Conservation (phyloP, 2,329 filamentous ascomycete genomes). For the Colletotrichum musicola region DNA sequence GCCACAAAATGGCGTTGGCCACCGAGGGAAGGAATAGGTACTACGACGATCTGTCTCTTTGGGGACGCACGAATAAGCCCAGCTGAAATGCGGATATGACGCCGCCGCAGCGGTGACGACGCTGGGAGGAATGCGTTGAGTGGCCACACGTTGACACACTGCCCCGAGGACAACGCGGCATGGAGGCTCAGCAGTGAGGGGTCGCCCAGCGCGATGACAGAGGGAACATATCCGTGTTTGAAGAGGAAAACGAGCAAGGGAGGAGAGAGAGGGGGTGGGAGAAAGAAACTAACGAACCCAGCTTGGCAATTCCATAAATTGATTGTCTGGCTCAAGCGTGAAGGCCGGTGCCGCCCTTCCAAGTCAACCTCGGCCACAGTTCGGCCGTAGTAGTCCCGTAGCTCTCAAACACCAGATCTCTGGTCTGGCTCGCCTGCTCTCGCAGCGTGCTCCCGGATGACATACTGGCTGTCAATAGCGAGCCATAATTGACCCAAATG, state of each 20-base stretch:
- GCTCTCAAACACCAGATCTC: conserved; percentile 9
- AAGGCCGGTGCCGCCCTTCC: too few relatives aligned
- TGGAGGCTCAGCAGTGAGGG: neutral
- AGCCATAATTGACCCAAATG: conserved; percentile 17
- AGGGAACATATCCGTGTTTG: too few relatives aligned
- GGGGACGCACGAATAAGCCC: neutral
- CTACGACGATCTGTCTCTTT: neutral
- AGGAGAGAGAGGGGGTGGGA: neutral
- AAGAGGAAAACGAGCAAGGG: neutral
- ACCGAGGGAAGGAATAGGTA: neutral
- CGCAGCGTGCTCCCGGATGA: neutral
- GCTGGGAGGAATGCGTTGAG: neutral
- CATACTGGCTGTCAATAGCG: neutral
- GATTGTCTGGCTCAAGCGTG: neutral
- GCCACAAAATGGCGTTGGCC: too few relatives aligned
- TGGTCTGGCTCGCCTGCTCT: neutral
- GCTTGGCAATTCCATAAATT: conserved; percentile 4
- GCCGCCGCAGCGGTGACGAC: neutral
- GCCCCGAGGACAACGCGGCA: neutral
- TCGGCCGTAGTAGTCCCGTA: neutral
- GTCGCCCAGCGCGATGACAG: too few relatives aligned
- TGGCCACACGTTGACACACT: neutral
- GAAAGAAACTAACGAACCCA: neutral
- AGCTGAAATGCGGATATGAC: neutral
- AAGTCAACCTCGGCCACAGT: neutral